Base-by-base conservation (phyloP, 331 rosid species). In the Prunus yedoensis region DNA sequence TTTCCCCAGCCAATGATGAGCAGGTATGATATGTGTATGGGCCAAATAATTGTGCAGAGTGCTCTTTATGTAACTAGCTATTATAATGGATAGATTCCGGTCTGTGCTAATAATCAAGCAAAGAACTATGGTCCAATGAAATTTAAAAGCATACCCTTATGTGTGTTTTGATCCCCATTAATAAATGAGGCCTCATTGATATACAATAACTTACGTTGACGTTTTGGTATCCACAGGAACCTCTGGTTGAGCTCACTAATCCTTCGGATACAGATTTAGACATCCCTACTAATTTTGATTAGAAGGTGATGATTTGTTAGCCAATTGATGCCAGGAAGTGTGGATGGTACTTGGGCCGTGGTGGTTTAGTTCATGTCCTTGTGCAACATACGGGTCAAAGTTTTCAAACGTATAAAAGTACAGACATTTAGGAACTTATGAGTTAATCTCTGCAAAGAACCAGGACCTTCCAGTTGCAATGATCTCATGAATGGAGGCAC, bases 261-360 rank as follows among this genome's bases (percentile, higher is more conserved):
- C 88, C 97, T 47, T 85, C 91, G 14, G 92, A 90, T 83, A 89
- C 91, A 63, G 96, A 94, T 65, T 64, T 90, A 65, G 96, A 92
- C 81, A 86, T 92, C 81, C 86, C 91, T 14, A 84, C 90, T 83
- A 90, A 87, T 87, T 89, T 92, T 68, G 91, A 89, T 82, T 91
- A 90, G 88, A 94, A 84, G 93, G 94, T 86, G 85, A 74, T 73
- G 49, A 53, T 66, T 69, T 81, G 43, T 59, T 43, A 51, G 71
- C 76, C 71, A 75, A 66, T 73, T 77, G 56, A 68, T 54, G 59
- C 11, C 58, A 25, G 47, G 58, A 59, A 32, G n/a, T 35, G 8
- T 49, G 54, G 65, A 13, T 53, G 54, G 66, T 75, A 43, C 57
- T 59, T 23, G 77, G 50, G 32, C 62, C 18, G 10, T 69, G 12